These are phyloP conservation scores for Suhomyces bolitotheri DNA, from an alignment of 1,139 yeast species.

Conservation along the genomic window DNA sequence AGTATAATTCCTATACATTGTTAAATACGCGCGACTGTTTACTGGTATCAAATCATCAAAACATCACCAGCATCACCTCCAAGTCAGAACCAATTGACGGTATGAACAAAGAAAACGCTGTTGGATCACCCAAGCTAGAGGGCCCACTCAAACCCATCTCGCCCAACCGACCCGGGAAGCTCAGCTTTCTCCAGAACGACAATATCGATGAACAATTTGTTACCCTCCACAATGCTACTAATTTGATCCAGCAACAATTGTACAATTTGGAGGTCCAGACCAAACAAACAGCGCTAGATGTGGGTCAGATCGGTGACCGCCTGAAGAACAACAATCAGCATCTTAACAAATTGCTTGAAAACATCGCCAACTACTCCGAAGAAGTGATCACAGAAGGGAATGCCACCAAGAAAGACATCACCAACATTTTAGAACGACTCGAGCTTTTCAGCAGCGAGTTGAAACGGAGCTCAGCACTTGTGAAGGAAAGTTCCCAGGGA, in stretches of 20 bases:
- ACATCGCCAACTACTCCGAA: constrained; percentile 34
- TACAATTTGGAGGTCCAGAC: constrained; percentile 34
- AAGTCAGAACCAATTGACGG: too few relatives aligned
- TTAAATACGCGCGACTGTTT: too few relatives aligned
- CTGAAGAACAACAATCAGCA: constrained; percentile 45
- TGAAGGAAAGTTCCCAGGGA: neutral
- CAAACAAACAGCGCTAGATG: constrained; percentile 37
- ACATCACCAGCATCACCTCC: too few relatives aligned
- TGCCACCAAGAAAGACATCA: constrained; percentile 37
- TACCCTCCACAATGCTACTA: constrained; percentile 29
- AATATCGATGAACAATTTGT: constrained; percentile 35
- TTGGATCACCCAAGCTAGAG: constrained; percentile 9
- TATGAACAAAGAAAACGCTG: constrained; percentile 13
- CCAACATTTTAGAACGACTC: constrained; percentile 23
- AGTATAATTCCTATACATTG: too few relatives aligned
- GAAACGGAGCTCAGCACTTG: neutral
- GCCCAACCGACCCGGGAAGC: constrained; percentile 31
- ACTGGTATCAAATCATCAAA: too few relatives aligned
- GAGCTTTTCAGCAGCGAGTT: constrained; percentile 3
- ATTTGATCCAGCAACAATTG: constrained; percentile 33
- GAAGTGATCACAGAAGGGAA: constrained; percentile 41
- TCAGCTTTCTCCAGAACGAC: constrained; percentile 32
- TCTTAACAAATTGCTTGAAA: constrained; percentile 36
- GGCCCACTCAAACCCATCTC: constrained; percentile 27
- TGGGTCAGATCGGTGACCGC: constrained; percentile 40